These are phyloP conservation scores for Cutaneotrichosporon cavernicola DNA, from an alignment of 1,284 basidiomycete species.

Conservation along the genomic window DNA sequence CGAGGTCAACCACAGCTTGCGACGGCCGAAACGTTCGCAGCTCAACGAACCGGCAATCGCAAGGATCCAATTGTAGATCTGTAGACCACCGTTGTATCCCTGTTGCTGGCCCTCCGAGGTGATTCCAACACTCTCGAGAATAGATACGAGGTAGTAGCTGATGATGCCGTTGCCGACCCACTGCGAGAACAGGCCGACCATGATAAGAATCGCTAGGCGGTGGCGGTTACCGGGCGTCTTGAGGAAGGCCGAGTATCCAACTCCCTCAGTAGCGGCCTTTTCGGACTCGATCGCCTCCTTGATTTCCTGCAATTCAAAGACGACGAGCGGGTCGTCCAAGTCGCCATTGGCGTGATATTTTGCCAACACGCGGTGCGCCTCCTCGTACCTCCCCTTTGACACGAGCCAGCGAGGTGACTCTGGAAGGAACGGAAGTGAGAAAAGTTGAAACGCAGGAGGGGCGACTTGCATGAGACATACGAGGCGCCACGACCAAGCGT, in stretches of 20 bases:
- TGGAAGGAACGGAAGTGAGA: constrained; percentile 30
- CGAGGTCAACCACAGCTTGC: constrained; percentile 28
- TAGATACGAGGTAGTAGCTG: constrained; percentile 18
- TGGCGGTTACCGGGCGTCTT: constrained; percentile 51
- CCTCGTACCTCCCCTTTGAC: constrained; percentile 29
- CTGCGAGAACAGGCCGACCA: constrained; percentile 53
- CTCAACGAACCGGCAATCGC: constrained; percentile 23
- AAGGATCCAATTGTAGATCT: constrained; percentile 28
- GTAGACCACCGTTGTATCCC: constrained; percentile 26
- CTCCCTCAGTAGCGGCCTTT: constrained; percentile 27
- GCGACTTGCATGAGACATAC: constrained; percentile 27
- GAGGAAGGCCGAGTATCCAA: constrained; percentile 26
- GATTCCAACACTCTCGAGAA: constrained; percentile 26
- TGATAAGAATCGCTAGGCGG: constrained; percentile 56
- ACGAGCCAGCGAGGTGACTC: constrained; percentile 49
- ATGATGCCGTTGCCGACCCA: constrained; percentile 23
- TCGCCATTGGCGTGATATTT: constrained; percentile 37
- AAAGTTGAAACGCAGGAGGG: constrained; percentile 6
- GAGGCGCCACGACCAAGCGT: constrained; percentile 26
- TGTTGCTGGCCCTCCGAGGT: constrained; percentile 18
- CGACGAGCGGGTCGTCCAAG: constrained; percentile 28
- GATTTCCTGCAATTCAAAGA: constrained; percentile 31
- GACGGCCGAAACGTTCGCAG: constrained; percentile 28
- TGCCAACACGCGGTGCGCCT: constrained; percentile 38
- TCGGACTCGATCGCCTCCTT: constrained; percentile 58